A percentile compares a stretch with the other conserved stretches of the same genome.
Conservation (phyloP, 495 filamentous ascomycete genomes). For the Beverwykella pulmonaria region DNA sequence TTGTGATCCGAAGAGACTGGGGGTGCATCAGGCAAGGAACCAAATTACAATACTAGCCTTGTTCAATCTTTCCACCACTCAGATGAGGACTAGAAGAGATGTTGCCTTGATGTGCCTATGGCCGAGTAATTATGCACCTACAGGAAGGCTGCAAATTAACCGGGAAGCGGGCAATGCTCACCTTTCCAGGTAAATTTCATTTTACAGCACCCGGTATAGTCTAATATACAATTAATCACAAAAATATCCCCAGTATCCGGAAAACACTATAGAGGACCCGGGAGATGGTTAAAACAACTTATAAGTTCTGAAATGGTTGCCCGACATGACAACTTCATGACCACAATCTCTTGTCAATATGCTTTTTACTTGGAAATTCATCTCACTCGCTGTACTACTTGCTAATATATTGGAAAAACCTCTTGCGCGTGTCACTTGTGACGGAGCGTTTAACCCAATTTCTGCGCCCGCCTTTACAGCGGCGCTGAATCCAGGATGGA, state of each 20-base stretch:
- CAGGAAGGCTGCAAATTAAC: neutral
- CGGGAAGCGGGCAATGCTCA: neutral
- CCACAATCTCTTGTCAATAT: neutral
- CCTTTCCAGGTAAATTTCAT: neutral
- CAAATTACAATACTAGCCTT: too few relatives aligned
- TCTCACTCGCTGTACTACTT: neutral
- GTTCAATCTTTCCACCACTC: too few relatives aligned
- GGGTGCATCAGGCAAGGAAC: too few relatives aligned
- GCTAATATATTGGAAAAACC: neutral
- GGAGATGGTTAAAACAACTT: too few relatives aligned
- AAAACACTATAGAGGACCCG: too few relatives aligned
- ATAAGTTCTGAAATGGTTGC: neutral
- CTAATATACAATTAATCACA: neutral
- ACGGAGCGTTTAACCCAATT: constrained; percentile 45
- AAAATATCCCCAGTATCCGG: too few relatives aligned
- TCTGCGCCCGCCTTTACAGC: constrained; percentile 45
- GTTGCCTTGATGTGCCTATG: too few relatives aligned
- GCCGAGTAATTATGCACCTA: too few relatives aligned
- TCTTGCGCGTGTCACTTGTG: constrained; percentile 29
- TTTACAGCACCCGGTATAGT: neutral
- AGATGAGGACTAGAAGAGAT: too few relatives aligned
- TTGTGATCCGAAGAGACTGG: too few relatives aligned
- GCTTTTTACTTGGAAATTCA: neutral
- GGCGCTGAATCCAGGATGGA: constrained; percentile 50
- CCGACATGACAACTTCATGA: neutral